Evolutionary conservation across 139 green algal genomes (phyloP).

Genomic region (Chlamydomonas schloesseri): DNA sequence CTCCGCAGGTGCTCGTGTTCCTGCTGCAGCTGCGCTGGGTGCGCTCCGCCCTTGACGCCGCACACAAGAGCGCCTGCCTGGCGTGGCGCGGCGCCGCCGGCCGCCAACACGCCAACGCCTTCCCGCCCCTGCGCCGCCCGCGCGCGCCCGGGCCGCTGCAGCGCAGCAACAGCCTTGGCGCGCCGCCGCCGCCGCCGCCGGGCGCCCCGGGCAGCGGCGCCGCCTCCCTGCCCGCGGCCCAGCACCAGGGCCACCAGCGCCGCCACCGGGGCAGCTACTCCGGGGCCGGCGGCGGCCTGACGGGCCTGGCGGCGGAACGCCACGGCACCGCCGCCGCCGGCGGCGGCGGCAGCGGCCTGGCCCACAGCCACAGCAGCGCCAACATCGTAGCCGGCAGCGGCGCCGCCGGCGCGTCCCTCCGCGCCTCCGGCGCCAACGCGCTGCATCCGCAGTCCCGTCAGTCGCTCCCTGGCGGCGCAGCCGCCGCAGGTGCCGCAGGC

Average conservation of each 20-base stretch:
- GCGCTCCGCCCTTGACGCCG: slow-evolving; percentile 21
- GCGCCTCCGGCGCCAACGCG: too few relatives aligned
- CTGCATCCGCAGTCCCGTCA: too few relatives aligned
- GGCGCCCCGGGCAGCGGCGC: too few relatives aligned
- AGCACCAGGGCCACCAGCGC: background rate
- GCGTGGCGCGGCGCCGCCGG: background rate
- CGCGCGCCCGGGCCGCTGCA: background rate
- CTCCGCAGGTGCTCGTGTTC: slow-evolving; percentile 34
- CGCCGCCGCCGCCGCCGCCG: too few relatives aligned
- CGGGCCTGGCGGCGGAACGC: too few relatives aligned
- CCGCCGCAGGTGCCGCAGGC: background rate
- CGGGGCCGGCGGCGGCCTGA: too few relatives aligned
- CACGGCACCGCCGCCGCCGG: too few relatives aligned
- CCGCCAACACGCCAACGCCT: slow-evolving; percentile 15
- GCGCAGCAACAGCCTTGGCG: background rate
- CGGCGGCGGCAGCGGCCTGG: too few relatives aligned
- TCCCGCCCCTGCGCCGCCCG: background rate
- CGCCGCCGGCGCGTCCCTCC: too few relatives aligned
- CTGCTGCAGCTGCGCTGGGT: slow-evolving; percentile 42
- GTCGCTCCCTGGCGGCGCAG: too few relatives aligned
- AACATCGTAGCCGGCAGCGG: too few relatives aligned
- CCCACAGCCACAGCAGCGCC: too few relatives aligned
- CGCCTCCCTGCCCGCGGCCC: background rate
- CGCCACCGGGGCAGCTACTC: background rate
- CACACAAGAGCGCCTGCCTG: slow-evolving; percentile 31